Evolutionary conservation across 345 rosid genomes (phyloP), one percentile per base, ranked within the genome.

Genomic region (Mercurialis annua): DNA sequence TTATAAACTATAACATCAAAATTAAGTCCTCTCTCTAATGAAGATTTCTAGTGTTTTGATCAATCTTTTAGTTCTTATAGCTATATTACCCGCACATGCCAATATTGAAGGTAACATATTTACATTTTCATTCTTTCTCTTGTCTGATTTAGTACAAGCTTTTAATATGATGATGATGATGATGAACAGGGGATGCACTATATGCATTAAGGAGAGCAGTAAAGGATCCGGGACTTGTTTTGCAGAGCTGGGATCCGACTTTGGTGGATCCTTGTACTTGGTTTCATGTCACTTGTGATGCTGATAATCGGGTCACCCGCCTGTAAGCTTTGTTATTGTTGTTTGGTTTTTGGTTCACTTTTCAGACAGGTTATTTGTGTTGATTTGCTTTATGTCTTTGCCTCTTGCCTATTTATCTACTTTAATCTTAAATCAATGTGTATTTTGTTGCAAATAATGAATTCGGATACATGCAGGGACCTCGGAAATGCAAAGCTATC

Each of bases 241-340:
- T 87, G 15, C 62, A 81, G 75, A 85, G 93, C 80, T 87, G 93
- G 90, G 93, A 87, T 77, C 93, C 90, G 18, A 87, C 87, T 14
- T 76, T 85, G 65, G 90, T 85, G 31, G 93, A 85, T 78, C 93
- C 93, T 31, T 87, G 90, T 69, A 85, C 90, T 70, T 87, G 93
- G 93, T 87, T 87, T 65, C 93, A 87, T 47, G 90, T 87, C 55
- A 85, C 90, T 17, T 87, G 93, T 52, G 86, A 87, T 31, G 46
- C 73, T 36, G 82, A 84, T 33, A 82, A 76, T 70, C 83, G 83
- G 53, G 90, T 87, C 53, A 85, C 90, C 68, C 82, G 93, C 23
- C 77, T 87, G 93, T 87, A 73, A 79, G 81, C 65, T n/a, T 9
- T 2, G 9, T 53, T 14, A 0, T 5, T 29, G 40, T 62, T 27